These are phyloP conservation scores for Sporothrix pseudoabietina DNA, from an alignment of 2,329 filamentous ascomycete species.

Conservation along the genomic window DNA sequence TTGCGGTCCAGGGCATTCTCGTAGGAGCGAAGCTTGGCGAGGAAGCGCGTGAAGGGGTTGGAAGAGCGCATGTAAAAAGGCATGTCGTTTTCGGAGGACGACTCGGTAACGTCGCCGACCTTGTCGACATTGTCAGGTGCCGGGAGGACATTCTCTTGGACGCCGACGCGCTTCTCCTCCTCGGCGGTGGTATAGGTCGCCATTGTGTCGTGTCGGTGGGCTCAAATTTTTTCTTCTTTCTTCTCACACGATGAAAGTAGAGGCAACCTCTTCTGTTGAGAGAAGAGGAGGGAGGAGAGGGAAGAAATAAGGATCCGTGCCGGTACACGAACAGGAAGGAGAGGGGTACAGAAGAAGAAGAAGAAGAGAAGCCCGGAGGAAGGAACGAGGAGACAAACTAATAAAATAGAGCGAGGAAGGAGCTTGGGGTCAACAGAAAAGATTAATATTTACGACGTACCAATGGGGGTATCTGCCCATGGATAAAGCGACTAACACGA, in stretches of 20 bases:
- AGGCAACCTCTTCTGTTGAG: not conserved
- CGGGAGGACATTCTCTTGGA: conserved; percentile 24
- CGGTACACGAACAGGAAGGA: conserved; percentile 10
- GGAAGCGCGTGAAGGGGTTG: conserved; percentile 37
- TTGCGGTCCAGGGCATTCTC: conserved; percentile 50
- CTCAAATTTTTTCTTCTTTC: not conserved
- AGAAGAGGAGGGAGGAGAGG: not conserved
- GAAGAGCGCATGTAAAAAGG: conserved; percentile 31
- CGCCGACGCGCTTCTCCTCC: conserved; percentile 33
- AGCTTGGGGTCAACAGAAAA: not conserved
- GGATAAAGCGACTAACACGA: conserved; percentile 14
- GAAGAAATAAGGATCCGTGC: not conserved
- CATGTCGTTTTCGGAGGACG: conserved; percentile 21
- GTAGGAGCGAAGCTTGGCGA: conserved; percentile 45
- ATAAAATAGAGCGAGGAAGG: not conserved
- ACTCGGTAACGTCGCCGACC: not conserved
- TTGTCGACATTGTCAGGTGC: conserved; percentile 19
- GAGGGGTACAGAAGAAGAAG: not conserved
- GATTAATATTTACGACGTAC: not conserved
- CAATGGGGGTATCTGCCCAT: not conserved
- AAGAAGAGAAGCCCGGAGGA: not conserved
- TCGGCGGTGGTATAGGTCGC: conserved; percentile 26
- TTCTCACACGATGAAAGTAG: not conserved
- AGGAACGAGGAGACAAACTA: not conserved
- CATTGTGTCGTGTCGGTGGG: conserved; percentile 23